A percentile compares a stretch with the other conserved stretches of the same genome.
Conservation (phyloP, 352 stramenopile genomes). For the Pythium volutum region DNA sequence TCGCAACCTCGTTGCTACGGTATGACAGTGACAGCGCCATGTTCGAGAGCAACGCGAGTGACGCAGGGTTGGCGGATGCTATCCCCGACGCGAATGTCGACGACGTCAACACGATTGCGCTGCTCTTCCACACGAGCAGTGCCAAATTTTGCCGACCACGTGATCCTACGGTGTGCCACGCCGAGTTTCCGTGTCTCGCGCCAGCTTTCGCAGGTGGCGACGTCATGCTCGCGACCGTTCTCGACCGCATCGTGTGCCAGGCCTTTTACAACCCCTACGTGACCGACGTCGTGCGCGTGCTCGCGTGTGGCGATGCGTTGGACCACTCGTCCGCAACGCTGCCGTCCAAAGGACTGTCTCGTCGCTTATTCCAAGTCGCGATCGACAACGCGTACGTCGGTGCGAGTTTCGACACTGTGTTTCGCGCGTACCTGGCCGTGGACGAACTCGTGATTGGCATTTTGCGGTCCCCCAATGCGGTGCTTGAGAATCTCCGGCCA, state of each 20-base stretch:
- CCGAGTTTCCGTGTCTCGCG: slow-evolving; percentile 48
- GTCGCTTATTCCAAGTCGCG: slow-evolving; percentile 36
- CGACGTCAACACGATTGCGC: slow-evolving; percentile 34
- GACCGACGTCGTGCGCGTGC: slow-evolving; percentile 49
- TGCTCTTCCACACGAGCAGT: slow-evolving; percentile 45
- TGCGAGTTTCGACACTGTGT: slow-evolving; percentile 40
- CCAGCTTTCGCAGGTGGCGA: slow-evolving; percentile 52
- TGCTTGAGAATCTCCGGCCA: slow-evolving; percentile 53
- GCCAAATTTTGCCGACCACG: slow-evolving; percentile 52
- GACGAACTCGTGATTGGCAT: slow-evolving; percentile 54
- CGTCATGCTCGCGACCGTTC: slow-evolving; percentile 49
- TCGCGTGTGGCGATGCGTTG: slow-evolving; percentile 35
- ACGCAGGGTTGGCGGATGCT: background rate
- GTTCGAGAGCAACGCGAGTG: slow-evolving; percentile 1
- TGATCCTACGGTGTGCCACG: slow-evolving; percentile 40
- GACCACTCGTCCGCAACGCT: background rate
- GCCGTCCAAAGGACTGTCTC: background rate
- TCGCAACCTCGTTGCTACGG: slow-evolving; percentile 35
- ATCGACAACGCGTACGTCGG: slow-evolving; percentile 40
- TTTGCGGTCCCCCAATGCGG: slow-evolving; percentile 32
- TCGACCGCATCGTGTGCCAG: slow-evolving; percentile 70
- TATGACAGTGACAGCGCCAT: slow-evolving; percentile 26
- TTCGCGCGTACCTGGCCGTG: slow-evolving; percentile 38
- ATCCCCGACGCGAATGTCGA: background rate
- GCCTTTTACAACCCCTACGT: slow-evolving; percentile 84